A percentile compares a stretch with the other conserved stretches of the same genome.
Evolutionary conservation across 2,329 filamentous ascomycete species (phyloP).

Genomic region (Colletotrichum euphorbiae): DNA sequence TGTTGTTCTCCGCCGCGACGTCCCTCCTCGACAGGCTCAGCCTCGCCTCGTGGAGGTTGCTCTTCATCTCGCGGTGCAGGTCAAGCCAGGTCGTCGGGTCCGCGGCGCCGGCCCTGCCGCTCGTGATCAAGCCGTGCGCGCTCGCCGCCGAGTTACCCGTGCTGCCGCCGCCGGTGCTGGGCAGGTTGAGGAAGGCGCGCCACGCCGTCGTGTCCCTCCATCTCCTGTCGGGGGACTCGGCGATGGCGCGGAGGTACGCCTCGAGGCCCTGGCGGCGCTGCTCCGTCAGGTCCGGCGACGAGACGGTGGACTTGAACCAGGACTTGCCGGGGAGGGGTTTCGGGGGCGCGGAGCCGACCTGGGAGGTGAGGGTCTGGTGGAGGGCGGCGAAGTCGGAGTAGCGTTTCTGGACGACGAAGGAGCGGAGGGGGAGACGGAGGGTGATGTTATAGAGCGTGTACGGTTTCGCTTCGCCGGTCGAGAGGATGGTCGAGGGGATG

Average conservation of each 20-base stretch:
- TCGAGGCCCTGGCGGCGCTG: conserved; percentile 76
- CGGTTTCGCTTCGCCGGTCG: conserved; percentile 68
- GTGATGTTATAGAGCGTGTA: conserved; percentile 85
- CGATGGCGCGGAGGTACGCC: conserved; percentile 77
- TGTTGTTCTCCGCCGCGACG: conserved; percentile 54
- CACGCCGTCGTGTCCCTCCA: conserved; percentile 82
- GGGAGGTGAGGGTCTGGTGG: conserved; percentile 69
- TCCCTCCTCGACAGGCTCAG: conserved; percentile 76
- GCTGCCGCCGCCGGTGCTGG: conserved; percentile 56
- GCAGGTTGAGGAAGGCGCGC: conserved; percentile 79
- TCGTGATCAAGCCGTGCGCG: conserved; percentile 56
- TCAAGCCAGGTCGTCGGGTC: conserved; percentile 82
- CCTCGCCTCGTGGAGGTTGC: conserved; percentile 74
- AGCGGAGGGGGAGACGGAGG: conserved; percentile 79
- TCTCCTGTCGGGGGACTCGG: conserved; percentile 77
- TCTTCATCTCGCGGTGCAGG: conserved; percentile 79
- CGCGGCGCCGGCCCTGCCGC: conserved; percentile 44
- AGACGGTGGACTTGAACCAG: conserved; percentile 81
- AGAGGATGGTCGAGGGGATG: conserved; percentile 73
- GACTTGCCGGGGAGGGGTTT: conserved; percentile 76
- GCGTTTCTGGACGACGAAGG: conserved; percentile 81
- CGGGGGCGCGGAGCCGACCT: conserved; percentile 74
- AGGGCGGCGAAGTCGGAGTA: conserved; percentile 83
- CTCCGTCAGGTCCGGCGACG: conserved; percentile 76
- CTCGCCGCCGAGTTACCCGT: conserved; percentile 61